These are phyloP conservation scores for Fragaria iinumae DNA, from an alignment of 306 rosid species.

Conservation along the genomic window DNA sequence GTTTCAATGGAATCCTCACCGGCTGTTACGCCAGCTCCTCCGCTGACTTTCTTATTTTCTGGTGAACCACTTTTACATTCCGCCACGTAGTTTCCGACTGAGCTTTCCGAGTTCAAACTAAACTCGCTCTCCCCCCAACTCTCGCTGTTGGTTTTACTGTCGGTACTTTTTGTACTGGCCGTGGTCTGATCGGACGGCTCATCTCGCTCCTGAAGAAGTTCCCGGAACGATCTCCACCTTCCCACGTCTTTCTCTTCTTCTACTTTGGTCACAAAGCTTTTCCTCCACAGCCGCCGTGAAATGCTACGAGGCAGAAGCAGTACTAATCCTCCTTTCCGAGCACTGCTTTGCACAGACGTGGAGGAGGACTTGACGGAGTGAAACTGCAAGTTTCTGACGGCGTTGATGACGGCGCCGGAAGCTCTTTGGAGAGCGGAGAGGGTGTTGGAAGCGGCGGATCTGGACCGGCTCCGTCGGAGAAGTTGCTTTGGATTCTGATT, in stretches of 20 bases:
- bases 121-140: constrained; percentile 71
- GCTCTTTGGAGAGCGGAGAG: constrained; percentile 53
- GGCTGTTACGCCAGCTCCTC: constrained; percentile 22
- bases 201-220: constrained; percentile 24
- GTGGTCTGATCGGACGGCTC: constrained; percentile 28
- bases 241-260: not conserved
- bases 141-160: constrained; percentile 25
- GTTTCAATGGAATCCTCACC: constrained; percentile 30
- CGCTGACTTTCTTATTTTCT: constrained; percentile 3
- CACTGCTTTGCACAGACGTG: constrained; percentile 3
- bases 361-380: constrained; percentile 20
- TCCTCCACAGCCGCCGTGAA: constrained; percentile 49
- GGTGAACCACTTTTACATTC: constrained; percentile 6
- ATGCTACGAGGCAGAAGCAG: constrained; percentile 41
- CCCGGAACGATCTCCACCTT: constrained; percentile 41
- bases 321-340: constrained; percentile 14
- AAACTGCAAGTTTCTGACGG: constrained; percentile 46
- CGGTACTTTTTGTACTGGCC: constrained; percentile 16
- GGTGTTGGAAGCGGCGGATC: constrained; percentile 28
- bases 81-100: constrained; percentile 29
- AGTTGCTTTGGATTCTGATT: constrained; percentile 5
- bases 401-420: constrained; percentile 51
- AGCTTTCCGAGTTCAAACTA: constrained; percentile 32
- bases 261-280: constrained; percentile 47
- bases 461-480: constrained; percentile 19